Evolutionary conservation across 805 yeast genomes (phyloP).

Genomic region (Lachancea kluyveri): DNA sequence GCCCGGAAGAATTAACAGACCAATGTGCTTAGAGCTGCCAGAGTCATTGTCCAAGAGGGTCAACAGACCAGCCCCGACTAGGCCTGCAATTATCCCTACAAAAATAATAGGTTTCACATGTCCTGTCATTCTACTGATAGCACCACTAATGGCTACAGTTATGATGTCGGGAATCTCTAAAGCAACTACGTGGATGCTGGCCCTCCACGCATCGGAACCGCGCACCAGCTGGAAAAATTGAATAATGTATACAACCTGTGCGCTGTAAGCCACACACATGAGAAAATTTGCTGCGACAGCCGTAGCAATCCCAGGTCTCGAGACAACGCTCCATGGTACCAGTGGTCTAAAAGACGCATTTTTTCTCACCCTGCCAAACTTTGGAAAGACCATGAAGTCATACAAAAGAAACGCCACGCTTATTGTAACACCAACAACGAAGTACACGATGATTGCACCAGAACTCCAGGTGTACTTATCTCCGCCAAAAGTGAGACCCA

Average conservation of each 20-base stretch:
- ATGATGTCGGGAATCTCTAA: slow-evolving; percentile 17
- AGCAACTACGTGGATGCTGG: slow-evolving; percentile 18
- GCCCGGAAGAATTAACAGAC: slow-evolving; percentile 34
- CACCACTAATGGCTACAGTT: slow-evolving; percentile 22
- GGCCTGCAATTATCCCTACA: slow-evolving; percentile 25
- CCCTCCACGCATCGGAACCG: slow-evolving; percentile 18
- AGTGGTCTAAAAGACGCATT: slow-evolving; percentile 9
- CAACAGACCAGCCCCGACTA: slow-evolving; percentile 33
- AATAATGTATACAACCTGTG: slow-evolving; percentile 18
- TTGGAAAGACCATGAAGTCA: slow-evolving; percentile 29
- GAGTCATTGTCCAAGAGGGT: slow-evolving; percentile 29
- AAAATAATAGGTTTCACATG: slow-evolving; percentile 31
- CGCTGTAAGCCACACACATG: slow-evolving; percentile 14
- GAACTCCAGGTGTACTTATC: slow-evolving; percentile 50
- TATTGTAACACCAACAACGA: slow-evolving; percentile 38
- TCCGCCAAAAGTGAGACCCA: slow-evolving; percentile 42
- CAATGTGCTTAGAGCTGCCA: slow-evolving; percentile 25
- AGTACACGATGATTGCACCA: slow-evolving; percentile 34
- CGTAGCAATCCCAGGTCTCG: slow-evolving; percentile 12
- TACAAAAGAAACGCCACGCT: slow-evolving; percentile 40
- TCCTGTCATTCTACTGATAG: slow-evolving; percentile 29
- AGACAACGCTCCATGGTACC: slow-evolving; percentile 14
- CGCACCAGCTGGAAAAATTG: slow-evolving; percentile 23
- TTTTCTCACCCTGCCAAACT: neutral
- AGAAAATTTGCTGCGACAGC: slow-evolving; percentile 15